Conservation (phyloP, 1,284 basidiomycete genomes). For the Heterobasidion annosum region DNA sequence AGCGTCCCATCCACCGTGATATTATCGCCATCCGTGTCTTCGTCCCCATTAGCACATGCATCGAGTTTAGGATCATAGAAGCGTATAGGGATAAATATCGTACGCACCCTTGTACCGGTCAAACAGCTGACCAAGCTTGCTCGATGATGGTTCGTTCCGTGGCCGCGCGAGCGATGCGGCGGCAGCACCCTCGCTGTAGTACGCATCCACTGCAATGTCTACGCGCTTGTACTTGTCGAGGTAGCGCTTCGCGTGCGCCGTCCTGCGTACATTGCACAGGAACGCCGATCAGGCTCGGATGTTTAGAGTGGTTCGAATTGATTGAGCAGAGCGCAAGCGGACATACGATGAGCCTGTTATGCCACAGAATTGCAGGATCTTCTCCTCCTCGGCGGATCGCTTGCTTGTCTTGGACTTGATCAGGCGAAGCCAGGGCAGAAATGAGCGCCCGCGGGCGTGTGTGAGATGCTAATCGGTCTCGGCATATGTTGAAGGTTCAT, state of each 20-base stretch:
- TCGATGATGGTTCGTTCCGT: slow-evolving; percentile 32
- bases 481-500: neutral
- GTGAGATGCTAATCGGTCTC: neutral
- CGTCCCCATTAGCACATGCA: neutral
- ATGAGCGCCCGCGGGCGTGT: too few relatives aligned
- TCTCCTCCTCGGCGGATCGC: slow-evolving; percentile 1
- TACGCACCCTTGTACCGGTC: slow-evolving; percentile 71
- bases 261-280: slow-evolving; percentile 23
- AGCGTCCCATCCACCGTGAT: slow-evolving; percentile 74
- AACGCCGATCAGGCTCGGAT: slow-evolving; percentile 3
- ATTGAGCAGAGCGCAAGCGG: too few relatives aligned
- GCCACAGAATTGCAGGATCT: slow-evolving; percentile 47
- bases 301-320: neutral
- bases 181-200: slow-evolving; percentile 44
- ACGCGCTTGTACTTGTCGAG: slow-evolving; percentile 65
- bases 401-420: neutral
- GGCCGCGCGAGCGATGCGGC: slow-evolving; percentile 13
- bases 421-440: neutral
- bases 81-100: neutral
- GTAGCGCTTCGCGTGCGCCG: slow-evolving; percentile 63
- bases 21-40: slow-evolving; percentile 49
- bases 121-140: slow-evolving; percentile 58
- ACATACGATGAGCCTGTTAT: slow-evolving; percentile 68
- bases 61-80: neutral
- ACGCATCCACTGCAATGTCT: slow-evolving; percentile 72